Base-by-base conservation (phyloP, 2,329 filamentous ascomycete species). In the Alternaria ventricosa region DNA sequence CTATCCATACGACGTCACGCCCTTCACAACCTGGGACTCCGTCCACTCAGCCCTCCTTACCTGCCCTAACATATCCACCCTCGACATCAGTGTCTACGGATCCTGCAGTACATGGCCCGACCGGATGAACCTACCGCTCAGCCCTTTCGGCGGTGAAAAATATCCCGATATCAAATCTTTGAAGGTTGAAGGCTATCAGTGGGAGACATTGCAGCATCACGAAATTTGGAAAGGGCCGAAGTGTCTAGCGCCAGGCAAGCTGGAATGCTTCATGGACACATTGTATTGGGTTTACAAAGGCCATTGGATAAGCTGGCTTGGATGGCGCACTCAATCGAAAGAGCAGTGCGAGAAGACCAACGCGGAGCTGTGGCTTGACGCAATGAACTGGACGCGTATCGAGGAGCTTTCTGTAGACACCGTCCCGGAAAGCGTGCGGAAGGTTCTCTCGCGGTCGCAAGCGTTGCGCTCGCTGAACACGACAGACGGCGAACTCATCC, bases 21-120 rank as follows among this genome's bases (percentile, higher is more conserved):
- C 33, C 33, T 36, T 62, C 44, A 49, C 30, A 3, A 63, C 53
- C 12, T 65, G 68, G 58, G 41, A 46, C 12, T 25, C 58, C 3
- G 44, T 65, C 13, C 65, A 69, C 36, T 18, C 36, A 10, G 63
- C 63, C 3, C 55, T 70, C 2, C 9, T 56, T 6, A 44, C 51
- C 15, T 70, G 67, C 23, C 69, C 57, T n/a, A 67, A 70, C 23
- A 60, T 70, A 25, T 60, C 61, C 8, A 27, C 44, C 15, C 59
- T 70, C 15, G 62, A 71, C 28, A 62, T 70, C 6, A 43, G 43
- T 8, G 36, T 70, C 43, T 36, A 53, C 4, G 12, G 55, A 7
- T 61, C 56, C 25, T 68, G 63, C 45, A 61, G 8, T 13, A 53
- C 45, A 36, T 60, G 30, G 25, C 55, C 62, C 6, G 54, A 54